A percentile compares a stretch with the other conserved stretches of the same genome.
These are phyloP conservation scores for Castanea sativa DNA, from an alignment of 306 rosid species.

Conservation along the genomic window DNA sequence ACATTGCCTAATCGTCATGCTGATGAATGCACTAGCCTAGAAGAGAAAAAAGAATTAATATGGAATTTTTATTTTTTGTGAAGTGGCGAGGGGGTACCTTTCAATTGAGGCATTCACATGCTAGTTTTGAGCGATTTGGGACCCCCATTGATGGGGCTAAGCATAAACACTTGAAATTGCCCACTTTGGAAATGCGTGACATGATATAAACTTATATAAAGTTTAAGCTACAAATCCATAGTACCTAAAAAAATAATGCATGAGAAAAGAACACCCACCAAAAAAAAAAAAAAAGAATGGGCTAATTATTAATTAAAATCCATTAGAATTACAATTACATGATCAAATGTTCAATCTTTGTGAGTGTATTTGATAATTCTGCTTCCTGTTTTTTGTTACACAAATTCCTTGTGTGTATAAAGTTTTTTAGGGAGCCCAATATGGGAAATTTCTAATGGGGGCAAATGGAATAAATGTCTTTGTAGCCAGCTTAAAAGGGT, in stretches of 20 bases:
- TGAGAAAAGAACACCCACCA: no score
- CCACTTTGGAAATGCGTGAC: background rate
- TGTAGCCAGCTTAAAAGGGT: background rate
- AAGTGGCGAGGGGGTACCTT: conserved; percentile 13
- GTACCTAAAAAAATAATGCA: no score
- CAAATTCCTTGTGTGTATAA: no score
- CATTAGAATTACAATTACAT: no score
- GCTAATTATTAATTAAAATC: no score
- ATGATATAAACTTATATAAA: no score
- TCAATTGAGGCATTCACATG: conserved; percentile 28
- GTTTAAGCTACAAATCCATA: no score
- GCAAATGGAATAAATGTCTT: background rate
- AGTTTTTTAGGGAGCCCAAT: no score
- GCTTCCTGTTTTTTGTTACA: no score
- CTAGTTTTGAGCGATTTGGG: conserved; percentile 23
- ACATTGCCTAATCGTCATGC: conserved; percentile 42
- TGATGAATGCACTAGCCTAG: conserved; percentile 26
- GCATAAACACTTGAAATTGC: conserved; percentile 8
- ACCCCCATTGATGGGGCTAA: conserved; percentile 12
- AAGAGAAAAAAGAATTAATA: background rate
- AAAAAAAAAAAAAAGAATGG: no score
- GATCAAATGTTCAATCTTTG: no score
- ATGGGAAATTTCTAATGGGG: background rate
- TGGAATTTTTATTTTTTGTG: background rate
- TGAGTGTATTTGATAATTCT: no score